Percentiles rank a stretch among this genome's conserved stretches.
These are phyloP conservation scores for Didymella lethalis DNA, from an alignment of 2,329 filamentous ascomycete genomes.

Conservation along the genomic window DNA sequence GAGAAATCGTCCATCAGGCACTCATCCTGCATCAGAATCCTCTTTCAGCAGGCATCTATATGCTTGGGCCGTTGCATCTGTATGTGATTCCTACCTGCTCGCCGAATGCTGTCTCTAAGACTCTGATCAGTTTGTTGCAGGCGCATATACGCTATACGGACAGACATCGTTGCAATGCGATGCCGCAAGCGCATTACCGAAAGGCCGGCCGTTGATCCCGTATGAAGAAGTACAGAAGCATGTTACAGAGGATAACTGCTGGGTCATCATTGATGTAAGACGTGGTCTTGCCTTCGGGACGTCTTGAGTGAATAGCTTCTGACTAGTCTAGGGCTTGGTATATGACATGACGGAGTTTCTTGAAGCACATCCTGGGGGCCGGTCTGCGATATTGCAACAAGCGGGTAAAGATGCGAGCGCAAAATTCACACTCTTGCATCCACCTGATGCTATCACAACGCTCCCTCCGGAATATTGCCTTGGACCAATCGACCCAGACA, in stretches of 20 bases:
- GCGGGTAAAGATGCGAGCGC: constrained; percentile 11
- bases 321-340: constrained; percentile 3
- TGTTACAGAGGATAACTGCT: constrained; percentile 6
- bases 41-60: background rate
- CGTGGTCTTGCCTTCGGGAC: too few relatives aligned
- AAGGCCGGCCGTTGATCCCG: background rate
- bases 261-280: constrained; percentile 11
- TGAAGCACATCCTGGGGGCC: constrained; percentile 10
- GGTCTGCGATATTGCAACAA: constrained; percentile 11
- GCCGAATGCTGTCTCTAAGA: background rate
- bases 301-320: background rate
- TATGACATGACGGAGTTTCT: constrained; percentile 11
- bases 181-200: background rate
- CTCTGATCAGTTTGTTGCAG: background rate
- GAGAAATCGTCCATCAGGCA: background rate
- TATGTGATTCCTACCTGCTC: background rate
- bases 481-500: constrained; percentile 6
- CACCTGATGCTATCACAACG: constrained; percentile 4
- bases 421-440: constrained; percentile 11
- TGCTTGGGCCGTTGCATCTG: background rate
- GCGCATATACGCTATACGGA: constrained; percentile 8
- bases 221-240: constrained; percentile 13
- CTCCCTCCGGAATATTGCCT: constrained; percentile 7
- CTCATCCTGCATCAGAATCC: background rate
- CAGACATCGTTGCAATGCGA: constrained; percentile 7